These are phyloP conservation scores for Bassia scoparia DNA, from an alignment of 148 eudicot genomes.

Conservation along the genomic window DNA sequence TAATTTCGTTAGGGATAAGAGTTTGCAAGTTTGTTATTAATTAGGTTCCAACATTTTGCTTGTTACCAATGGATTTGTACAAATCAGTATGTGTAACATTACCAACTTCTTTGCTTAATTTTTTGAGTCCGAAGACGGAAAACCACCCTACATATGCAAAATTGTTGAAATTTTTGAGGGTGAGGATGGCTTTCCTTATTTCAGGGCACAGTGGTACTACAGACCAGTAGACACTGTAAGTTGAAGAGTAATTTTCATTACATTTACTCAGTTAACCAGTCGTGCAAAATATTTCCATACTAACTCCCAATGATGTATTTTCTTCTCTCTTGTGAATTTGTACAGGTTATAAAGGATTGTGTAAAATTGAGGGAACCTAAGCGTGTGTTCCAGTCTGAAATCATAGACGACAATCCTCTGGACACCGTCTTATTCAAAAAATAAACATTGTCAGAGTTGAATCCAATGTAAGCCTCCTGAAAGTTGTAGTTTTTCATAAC, in stretches of 20 bases:
- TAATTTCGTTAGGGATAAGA: neutral
- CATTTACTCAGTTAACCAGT: neutral
- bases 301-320: neutral
- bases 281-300: neutral
- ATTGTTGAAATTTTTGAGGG: slow-evolving; percentile 71
- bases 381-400: slow-evolving; percentile 56
- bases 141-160: slow-evolving; percentile 46
- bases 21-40: neutral
- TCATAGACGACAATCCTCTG: slow-evolving; percentile 69
- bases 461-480: slow-evolving; percentile 39
- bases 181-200: slow-evolving; percentile 42
- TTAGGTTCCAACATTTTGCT: neutral
- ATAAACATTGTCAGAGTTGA: slow-evolving; percentile 40
- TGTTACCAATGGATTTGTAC: neutral
- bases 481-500: neutral
- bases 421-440: slow-evolving; percentile 56
- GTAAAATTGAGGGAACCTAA: slow-evolving; percentile 39
- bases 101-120: neutral
- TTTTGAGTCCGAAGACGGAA: slow-evolving; percentile 48
- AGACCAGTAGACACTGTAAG: slow-evolving; percentile 71
- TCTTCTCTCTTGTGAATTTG: neutral
- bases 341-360: slow-evolving; percentile 48
- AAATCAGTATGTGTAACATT: neutral
- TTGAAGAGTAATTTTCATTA: neutral
- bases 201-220: slow-evolving; percentile 77